phyloP scores from a whole-genome alignment of 139 green algal species.

The Closterium sp. region DNA sequence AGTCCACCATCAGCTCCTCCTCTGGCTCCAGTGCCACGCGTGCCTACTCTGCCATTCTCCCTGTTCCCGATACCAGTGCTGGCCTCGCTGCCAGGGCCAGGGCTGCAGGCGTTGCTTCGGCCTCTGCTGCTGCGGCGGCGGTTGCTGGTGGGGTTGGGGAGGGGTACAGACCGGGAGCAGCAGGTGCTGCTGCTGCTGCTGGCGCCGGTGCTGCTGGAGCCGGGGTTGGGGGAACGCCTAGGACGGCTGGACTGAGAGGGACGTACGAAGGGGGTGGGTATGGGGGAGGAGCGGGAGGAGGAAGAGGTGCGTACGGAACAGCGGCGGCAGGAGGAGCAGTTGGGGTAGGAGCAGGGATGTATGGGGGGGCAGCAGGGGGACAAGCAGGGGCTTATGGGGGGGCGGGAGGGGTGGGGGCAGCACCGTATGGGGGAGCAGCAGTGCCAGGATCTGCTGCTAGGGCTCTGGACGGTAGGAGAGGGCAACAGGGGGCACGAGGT shows the following conservation, averaged over 20 bases:
- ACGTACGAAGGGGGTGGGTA: not conserved
- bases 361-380: not conserved
- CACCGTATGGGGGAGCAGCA: not conserved
- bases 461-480: not conserved
- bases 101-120: not conserved
- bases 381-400: not conserved
- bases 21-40: not conserved
- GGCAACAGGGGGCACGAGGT: not conserved
- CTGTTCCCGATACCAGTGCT: not conserved
- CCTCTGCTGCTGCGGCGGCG: not conserved
- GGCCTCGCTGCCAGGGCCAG: not conserved
- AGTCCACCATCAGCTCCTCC: not conserved
- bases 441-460: not conserved
- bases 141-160: no score
- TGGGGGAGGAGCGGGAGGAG: not conserved
- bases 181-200: not conserved
- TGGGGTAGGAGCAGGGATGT: not conserved
- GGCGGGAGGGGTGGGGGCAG: not conserved
- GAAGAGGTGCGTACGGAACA: not conserved
- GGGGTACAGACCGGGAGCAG: not conserved
- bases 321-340: not conserved
- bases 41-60: not conserved
- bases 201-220: not conserved
- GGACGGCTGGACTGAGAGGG: not conserved
- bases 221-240: not conserved